phyloP scores from a whole-genome alignment of 2,329 filamentous ascomycete genomes.

The Verticillium zaregamsianum region DNA sequence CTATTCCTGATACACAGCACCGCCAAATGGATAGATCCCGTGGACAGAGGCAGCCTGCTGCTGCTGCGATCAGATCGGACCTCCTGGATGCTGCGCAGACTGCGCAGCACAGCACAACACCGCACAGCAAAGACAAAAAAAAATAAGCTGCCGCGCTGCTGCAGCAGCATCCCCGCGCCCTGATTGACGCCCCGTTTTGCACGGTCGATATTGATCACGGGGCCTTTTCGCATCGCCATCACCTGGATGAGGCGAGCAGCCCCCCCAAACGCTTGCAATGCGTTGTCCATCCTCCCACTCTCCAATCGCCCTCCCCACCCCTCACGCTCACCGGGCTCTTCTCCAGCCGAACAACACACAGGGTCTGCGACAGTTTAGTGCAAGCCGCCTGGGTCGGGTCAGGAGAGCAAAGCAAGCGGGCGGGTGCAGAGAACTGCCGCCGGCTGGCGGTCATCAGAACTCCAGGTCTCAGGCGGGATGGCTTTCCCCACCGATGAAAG shows the following conservation, averaged over 20 bases:
- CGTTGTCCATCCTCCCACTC: background rate
- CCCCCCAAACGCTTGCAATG: background rate
- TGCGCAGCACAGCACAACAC: background rate
- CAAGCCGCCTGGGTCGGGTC: background rate
- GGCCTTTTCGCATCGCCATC: background rate
- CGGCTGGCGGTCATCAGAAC: background rate
- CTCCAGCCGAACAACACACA: background rate
- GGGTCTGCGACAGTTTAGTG: slow-evolving; percentile 2
- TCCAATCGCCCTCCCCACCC: background rate
- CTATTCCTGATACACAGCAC: background rate
- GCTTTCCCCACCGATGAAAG: background rate
- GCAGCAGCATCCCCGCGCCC: background rate
- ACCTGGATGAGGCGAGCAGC: background rate
- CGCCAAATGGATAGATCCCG: background rate
- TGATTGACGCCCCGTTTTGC: background rate
- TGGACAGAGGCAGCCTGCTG: background rate
- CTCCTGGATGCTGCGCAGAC: background rate
- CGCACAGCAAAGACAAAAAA: background rate
- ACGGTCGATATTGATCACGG: background rate
- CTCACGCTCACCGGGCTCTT: background rate
- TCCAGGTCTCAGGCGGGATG: background rate
- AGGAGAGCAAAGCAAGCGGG: background rate
- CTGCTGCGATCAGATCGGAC: background rate
- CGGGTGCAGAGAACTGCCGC: background rate
- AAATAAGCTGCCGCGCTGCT: background rate